Conservation (phyloP, 257 asterid genomes). For the Solanum infundibuliforme region DNA sequence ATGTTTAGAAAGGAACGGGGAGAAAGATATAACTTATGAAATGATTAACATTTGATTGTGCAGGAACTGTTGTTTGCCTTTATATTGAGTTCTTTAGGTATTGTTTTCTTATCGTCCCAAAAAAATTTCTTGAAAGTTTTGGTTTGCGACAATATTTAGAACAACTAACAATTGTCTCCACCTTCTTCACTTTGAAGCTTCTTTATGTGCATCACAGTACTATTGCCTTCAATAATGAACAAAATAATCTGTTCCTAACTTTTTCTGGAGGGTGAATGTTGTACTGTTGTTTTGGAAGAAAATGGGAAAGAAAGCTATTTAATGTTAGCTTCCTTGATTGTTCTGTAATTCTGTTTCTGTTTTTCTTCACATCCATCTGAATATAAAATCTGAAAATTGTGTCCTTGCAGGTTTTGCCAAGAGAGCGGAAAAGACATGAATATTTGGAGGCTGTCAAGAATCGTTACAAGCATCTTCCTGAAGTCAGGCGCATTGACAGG, state of each 20-base stretch:
- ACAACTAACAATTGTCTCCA: neutral
- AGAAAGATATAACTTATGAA: neutral
- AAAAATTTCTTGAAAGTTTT: neutral
- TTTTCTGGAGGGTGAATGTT: neutral
- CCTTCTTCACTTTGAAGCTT: neutral
- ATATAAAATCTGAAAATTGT: neutral
- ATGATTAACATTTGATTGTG: neutral
- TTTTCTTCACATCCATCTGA: neutral
- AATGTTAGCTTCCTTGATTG: neutral
- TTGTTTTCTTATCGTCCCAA: neutral
- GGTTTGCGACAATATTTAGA: neutral
- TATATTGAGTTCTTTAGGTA: neutral
- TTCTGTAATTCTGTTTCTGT: neutral
- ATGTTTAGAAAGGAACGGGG: neutral
- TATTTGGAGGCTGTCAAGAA: conserved; percentile 75
- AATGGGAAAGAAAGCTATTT: neutral
- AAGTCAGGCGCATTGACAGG: conserved; percentile 88
- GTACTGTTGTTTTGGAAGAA: neutral
- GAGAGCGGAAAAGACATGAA: conserved; percentile 82
- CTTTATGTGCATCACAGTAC: neutral
- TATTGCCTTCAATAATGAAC: neutral
- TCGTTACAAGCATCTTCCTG: conserved; percentile 90
- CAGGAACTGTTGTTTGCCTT: neutral
- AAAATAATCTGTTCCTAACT: neutral
- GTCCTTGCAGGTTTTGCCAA: conserved; percentile 62